A percentile compares a stretch with the other conserved stretches of the same genome.
phyloP scores from a whole-genome alignment of 73 alveolate genomes.

The Blepharisma stoltei region DNA sequence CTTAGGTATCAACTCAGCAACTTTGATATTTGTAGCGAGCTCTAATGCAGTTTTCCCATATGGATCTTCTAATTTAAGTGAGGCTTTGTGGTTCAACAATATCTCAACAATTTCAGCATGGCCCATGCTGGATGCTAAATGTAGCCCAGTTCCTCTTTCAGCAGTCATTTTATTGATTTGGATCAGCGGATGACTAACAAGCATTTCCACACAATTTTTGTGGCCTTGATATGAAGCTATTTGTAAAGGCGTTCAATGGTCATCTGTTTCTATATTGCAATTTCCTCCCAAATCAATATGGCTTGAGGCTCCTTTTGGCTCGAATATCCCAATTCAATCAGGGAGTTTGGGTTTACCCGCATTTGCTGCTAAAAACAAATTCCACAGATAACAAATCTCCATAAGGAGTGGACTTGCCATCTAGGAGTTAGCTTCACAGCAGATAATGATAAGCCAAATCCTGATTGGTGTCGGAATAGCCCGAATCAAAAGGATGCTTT shows the following conservation, averaged over 20 bases:
- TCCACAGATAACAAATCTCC: too few relatives aligned
- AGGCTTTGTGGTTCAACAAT: background rate
- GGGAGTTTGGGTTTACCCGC: too few relatives aligned
- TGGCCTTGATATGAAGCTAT: slow-evolving; percentile 7
- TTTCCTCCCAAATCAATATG: slow-evolving; percentile 7
- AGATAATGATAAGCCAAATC: too few relatives aligned
- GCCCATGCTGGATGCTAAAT: background rate
- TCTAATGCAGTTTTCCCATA: background rate
- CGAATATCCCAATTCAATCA: too few relatives aligned
- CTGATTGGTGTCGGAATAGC: too few relatives aligned
- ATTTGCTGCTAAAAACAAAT: too few relatives aligned
- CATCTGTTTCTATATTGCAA: background rate
- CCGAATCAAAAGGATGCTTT: too few relatives aligned
- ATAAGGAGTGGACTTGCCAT: too few relatives aligned
- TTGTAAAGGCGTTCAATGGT: slow-evolving; percentile 2
- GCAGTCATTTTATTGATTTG: slow-evolving; percentile 11
- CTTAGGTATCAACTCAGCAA: slow-evolving; percentile 10
- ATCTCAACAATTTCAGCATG: background rate
- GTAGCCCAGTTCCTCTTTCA: background rate
- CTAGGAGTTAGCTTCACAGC: too few relatives aligned
- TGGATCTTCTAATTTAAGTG: slow-evolving; percentile 2
- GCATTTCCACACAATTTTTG: background rate
- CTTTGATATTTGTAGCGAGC: background rate
- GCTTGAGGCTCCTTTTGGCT: too few relatives aligned
- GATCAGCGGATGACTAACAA: background rate